These are phyloP conservation scores for Paraphoma chrysanthemicola DNA, from an alignment of 2,329 filamentous ascomycete species.

Conservation along the genomic window DNA sequence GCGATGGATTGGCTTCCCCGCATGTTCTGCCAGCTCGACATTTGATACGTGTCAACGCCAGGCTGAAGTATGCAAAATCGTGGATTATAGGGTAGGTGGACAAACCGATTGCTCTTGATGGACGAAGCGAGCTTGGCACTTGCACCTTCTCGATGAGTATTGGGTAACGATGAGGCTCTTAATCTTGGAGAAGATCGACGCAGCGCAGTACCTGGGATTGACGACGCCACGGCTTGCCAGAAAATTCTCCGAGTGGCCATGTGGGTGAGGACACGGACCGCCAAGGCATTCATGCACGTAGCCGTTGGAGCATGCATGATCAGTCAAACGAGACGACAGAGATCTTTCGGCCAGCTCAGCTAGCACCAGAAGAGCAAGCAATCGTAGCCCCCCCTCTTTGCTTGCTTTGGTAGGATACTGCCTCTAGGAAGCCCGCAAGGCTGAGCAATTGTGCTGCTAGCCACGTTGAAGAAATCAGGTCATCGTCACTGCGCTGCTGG, in stretches of 20 bases:
- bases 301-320: conserved; percentile 36
- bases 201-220: background rate
- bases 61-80: background rate
- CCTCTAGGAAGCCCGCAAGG: conserved; percentile 14
- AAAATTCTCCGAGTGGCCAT: conserved; percentile 9
- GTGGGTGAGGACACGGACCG: conserved; percentile 10
- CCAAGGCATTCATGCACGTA: conserved; percentile 35
- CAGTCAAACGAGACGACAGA: conserved; percentile 36
- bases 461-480: conserved; percentile 25
- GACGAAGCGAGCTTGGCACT: background rate
- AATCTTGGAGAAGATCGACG: background rate
- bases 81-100: background rate
- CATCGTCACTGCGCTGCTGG: conserved; percentile 22
- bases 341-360: conserved; percentile 34
- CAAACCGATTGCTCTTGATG: background rate
- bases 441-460: conserved; percentile 29
- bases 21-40: no score
- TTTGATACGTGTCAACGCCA: no score
- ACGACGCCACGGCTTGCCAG: conserved; percentile 15
- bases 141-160: background rate
- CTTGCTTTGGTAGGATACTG: conserved; percentile 17
- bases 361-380: conserved; percentile 37
- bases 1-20: no score
- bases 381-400: conserved; percentile 11
- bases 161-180: background rate